Percentiles rank a stretch among this genome's conserved stretches.
Conservation (phyloP, 257 asterid genomes). For the Solanum lycopersicoides region DNA sequence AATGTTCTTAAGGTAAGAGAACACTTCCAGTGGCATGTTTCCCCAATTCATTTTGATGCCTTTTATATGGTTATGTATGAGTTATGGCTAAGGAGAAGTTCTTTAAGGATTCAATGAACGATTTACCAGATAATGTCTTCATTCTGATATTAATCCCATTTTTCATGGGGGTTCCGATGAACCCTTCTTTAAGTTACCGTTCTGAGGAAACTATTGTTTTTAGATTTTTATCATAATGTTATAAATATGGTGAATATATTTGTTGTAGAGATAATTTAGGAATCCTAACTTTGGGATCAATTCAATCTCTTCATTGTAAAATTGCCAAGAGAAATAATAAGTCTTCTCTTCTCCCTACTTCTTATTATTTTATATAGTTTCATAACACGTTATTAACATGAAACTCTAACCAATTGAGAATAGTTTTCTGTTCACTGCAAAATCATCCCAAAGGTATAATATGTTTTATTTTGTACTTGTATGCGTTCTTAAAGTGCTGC, state of each 20-base stretch:
- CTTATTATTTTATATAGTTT: not conserved
- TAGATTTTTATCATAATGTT: too few relatives aligned
- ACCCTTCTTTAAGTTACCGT: not conserved
- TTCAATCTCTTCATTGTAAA: not conserved
- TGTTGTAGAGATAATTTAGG: too few relatives aligned
- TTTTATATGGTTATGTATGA: conserved; percentile 81
- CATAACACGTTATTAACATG: not conserved
- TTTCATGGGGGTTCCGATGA: not conserved
- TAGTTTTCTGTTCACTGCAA: too few relatives aligned
- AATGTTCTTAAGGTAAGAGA: conserved; percentile 55
- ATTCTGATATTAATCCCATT: not conserved
- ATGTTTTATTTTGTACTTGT: not conserved
- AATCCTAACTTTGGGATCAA: too few relatives aligned
- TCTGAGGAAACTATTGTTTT: not conserved
- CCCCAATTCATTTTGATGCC: conserved; percentile 67
- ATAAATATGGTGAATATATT: too few relatives aligned
- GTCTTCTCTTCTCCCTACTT: too few relatives aligned
- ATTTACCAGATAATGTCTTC: not conserved
- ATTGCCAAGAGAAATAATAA: too few relatives aligned
- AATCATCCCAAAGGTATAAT: not conserved
- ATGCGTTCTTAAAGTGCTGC: not conserved
- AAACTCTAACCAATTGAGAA: not conserved
- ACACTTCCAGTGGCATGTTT: conserved; percentile 77
- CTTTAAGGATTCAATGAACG: conserved; percentile 15
- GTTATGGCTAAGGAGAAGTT: conserved; percentile 68